These are phyloP conservation scores for Triangularia verruculosa DNA, from an alignment of 2,329 filamentous ascomycete genomes.

Conservation along the genomic window DNA sequence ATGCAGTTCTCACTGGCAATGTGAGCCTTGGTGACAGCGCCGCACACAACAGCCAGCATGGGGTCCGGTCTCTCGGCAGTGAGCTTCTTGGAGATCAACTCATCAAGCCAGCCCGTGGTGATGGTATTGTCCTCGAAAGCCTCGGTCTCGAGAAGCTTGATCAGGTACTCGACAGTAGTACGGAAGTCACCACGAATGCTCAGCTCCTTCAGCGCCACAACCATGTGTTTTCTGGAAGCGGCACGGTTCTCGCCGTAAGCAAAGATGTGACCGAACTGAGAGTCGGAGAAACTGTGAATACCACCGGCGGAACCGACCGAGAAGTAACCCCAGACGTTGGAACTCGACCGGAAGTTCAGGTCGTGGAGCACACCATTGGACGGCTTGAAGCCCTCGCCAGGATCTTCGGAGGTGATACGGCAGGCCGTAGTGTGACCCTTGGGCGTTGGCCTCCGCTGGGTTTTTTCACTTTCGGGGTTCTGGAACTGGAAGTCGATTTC, in stretches of 20 bases:
- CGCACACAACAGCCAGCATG: slow-evolving; percentile 90
- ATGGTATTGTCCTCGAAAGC: slow-evolving; percentile 99
- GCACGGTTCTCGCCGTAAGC: slow-evolving; percentile 97
- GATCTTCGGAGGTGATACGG: slow-evolving; percentile 98
- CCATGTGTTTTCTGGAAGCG: slow-evolving; percentile 98
- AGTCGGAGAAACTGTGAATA: slow-evolving; percentile 99
- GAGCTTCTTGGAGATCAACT: slow-evolving; percentile 96
- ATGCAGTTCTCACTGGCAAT: slow-evolving; percentile 89
- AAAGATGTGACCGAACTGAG: slow-evolving; percentile 98
- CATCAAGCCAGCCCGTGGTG: slow-evolving; percentile 96
- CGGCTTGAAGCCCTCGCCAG: slow-evolving; percentile 98
- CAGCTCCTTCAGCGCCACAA: slow-evolving; percentile 94
- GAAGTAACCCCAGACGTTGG: slow-evolving; percentile 99
- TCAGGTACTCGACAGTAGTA: slow-evolving; percentile 97
- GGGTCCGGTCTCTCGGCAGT: slow-evolving; percentile 94
- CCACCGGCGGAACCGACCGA: slow-evolving; percentile 94
- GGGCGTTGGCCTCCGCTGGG: slow-evolving; percentile 84
- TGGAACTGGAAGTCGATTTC: slow-evolving; percentile 98
- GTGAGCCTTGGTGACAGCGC: slow-evolving; percentile 92
- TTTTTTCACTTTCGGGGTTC: slow-evolving; percentile 75
- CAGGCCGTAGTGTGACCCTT: slow-evolving; percentile 98
- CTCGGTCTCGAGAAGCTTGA: slow-evolving; percentile 96
- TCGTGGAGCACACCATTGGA: slow-evolving; percentile 99
- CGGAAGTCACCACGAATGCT: slow-evolving; percentile 99
- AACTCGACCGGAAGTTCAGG: slow-evolving; percentile 96